Evolutionary conservation across 164 flowering plant genomes (phyloP).

Genomic region (Cinnamomum micranthum): DNA sequence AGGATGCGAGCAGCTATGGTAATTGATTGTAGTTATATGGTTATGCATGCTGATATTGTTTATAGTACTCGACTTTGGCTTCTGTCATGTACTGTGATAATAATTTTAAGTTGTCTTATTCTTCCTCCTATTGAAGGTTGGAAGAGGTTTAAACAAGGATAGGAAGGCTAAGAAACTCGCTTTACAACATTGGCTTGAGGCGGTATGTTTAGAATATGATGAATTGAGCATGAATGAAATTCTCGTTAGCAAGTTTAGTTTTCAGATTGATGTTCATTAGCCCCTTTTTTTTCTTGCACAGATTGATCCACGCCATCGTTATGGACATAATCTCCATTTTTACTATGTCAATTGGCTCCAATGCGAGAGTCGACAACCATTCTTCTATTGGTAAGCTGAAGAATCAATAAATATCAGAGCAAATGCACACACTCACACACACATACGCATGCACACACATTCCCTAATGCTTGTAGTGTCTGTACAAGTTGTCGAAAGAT

Average conservation of each 20-base stretch:
- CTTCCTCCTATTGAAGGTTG: slow-evolving; percentile 49
- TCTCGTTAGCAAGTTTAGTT: not conserved
- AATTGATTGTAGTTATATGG: not conserved
- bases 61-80: not conserved
- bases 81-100: not conserved
- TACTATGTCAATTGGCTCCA: slow-evolving; percentile 81
- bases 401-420: not conserved
- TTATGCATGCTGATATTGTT: not conserved
- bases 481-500: not conserved
- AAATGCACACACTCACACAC: not conserved
- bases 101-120: not conserved
- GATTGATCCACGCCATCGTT: slow-evolving; percentile 98
- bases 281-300: slow-evolving; percentile 18
- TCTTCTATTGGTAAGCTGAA: slow-evolving; percentile 81
- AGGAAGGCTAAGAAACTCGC: slow-evolving; percentile 87
- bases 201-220: slow-evolving; percentile 42
- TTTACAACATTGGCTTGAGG: slow-evolving; percentile 96
- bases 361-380: slow-evolving; percentile 80
- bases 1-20: slow-evolving; percentile 88
- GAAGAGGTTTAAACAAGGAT: slow-evolving; percentile 89
- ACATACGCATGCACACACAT: not conserved
- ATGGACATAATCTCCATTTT: slow-evolving; percentile 92
- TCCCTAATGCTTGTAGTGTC: not conserved
- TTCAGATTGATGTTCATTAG: not conserved
- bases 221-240: not conserved